These are phyloP conservation scores for Claviceps sp. DNA, from an alignment of 2,329 filamentous ascomycete species.

Conservation along the genomic window DNA sequence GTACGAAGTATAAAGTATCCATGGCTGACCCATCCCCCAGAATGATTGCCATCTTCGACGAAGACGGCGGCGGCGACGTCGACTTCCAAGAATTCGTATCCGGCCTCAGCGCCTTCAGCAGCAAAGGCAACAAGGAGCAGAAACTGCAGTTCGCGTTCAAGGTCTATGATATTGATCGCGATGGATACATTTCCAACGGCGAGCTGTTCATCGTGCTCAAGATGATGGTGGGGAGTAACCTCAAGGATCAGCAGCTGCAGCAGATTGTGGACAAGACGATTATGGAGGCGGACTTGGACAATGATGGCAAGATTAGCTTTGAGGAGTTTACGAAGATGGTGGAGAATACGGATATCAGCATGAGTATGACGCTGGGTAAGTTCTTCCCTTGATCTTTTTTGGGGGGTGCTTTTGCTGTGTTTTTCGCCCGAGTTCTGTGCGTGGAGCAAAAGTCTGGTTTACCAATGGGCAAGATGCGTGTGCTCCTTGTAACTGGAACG, in stretches of 20 bases:
- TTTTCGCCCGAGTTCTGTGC: too few relatives aligned
- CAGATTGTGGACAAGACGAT: slow-evolving; percentile 99
- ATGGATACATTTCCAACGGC: slow-evolving; percentile 97
- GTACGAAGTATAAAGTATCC: too few relatives aligned
- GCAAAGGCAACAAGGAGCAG: slow-evolving; percentile 98
- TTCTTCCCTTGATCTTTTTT: background rate
- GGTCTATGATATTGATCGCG: slow-evolving; percentile 97
- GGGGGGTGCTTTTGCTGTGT: too few relatives aligned
- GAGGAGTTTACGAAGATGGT: slow-evolving; percentile 99
- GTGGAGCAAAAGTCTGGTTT: too few relatives aligned
- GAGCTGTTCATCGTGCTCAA: slow-evolving; percentile 98
- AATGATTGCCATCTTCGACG: slow-evolving; percentile 99
- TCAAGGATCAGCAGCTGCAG: slow-evolving; percentile 97
- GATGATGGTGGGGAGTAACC: slow-evolving; percentile 99
- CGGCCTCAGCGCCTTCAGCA: slow-evolving; percentile 87
- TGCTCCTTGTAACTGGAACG: too few relatives aligned
- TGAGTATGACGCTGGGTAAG: slow-evolving; percentile 61
- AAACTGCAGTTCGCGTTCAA: slow-evolving; percentile 97
- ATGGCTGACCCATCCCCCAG: slow-evolving; percentile 31
- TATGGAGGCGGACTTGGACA: slow-evolving; percentile 95
- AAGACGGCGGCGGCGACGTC: slow-evolving; percentile 93
- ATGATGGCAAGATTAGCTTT: slow-evolving; percentile 96
- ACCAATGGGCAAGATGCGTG: too few relatives aligned
- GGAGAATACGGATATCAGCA: slow-evolving; percentile 73
- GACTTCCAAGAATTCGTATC: slow-evolving; percentile 99